Evolutionary conservation across 1,284 basidiomycete genomes (phyloP).

Genomic region (Thecaphora thlaspeos): DNA sequence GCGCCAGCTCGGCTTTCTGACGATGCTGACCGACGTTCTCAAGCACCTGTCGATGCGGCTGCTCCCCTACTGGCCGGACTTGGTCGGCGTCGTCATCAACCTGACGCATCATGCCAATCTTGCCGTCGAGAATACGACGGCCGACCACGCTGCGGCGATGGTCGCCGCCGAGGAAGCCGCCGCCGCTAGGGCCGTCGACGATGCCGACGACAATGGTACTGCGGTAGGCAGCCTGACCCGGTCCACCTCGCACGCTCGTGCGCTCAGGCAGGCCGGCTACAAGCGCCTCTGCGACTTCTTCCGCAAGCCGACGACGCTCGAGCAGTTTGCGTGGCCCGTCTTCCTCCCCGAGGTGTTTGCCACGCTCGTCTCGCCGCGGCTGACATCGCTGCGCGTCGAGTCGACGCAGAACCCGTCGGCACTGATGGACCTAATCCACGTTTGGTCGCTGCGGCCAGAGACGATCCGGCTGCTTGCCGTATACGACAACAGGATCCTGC

Average conservation of each 20-base stretch:
- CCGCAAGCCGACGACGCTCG: conserved; percentile 58
- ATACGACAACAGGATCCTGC: conserved; percentile 71
- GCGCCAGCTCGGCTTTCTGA: conserved; percentile 59
- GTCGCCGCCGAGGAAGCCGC: conserved; percentile 8
- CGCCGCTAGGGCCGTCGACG: background rate
- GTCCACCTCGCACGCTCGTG: conserved; percentile 37
- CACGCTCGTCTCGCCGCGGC: conserved; percentile 77
- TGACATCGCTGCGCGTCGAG: conserved; percentile 73
- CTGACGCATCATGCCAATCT: conserved; percentile 42
- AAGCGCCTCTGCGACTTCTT: conserved; percentile 89
- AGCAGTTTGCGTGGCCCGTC: conserved; percentile 71
- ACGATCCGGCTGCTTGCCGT: conserved; percentile 69
- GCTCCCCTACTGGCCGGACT: conserved; percentile 34
- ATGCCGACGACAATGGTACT: too few relatives aligned
- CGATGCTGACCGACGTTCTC: conserved; percentile 51
- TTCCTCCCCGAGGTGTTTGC: conserved; percentile 72
- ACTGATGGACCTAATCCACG: conserved; percentile 79
- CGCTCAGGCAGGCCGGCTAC: conserved; percentile 76
- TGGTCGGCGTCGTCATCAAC: conserved; percentile 43
- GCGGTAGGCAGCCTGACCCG: conserved; percentile 12
- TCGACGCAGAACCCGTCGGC: conserved; percentile 91
- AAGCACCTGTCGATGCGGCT: conserved; percentile 46
- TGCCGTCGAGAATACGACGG: conserved; percentile 17
- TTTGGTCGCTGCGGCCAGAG: conserved; percentile 70
- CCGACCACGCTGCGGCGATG: background rate